Base-by-base conservation (phyloP, 148 eudicot species). In the Euryodendron excelsum region DNA sequence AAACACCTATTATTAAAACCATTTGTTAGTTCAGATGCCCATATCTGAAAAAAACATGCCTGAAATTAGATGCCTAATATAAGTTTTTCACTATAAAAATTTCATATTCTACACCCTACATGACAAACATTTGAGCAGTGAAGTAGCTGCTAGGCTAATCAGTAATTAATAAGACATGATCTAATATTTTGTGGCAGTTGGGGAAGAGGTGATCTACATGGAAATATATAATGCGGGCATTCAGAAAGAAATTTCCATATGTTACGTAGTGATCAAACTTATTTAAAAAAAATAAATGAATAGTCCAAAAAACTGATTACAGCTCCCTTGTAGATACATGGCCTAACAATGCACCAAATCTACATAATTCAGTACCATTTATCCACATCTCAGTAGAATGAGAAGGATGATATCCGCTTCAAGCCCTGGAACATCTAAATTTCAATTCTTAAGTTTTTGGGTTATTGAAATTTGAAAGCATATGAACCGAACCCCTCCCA, bases 1-100 rank as follows among this genome's bases (percentile, higher is more conserved):
- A 77, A 96, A 96, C 47, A 96, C 99, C 99, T 96, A 80, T 80
- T 37, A 45, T 71, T 41, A 30, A 47, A 18, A 36, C 37, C 75
- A 76, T 12, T 27, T 33, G 74, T 65, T 1, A 15, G 17, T 52
- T 41, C 45, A 41, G 45, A 41, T 41, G 45, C 8, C 45, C 5
- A 41, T 41, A 41, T 5, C 45, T 41, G 45, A 9, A 41, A 55
- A 4, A n/a, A n/a, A n/a, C n/a, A 23, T 63, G 14, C 7, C 30
- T 23, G 39, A 53, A 55, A 64, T 25, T 62, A 18, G 28, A 52
- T 52, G 10, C 23, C 34, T 25, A 74, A 23, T 21, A 53, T 20
- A 45, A 10, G 33, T 4, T 37, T 44, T 56, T 20, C 48, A 59
- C 25, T 37, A 33, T 59, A 25, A 25, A 59, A 25, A 59, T 8